A percentile compares a stretch with the other conserved stretches of the same genome.
Evolutionary conservation across 306 rosid genomes (phyloP).

Genomic region (Albizia julibrissin): DNA sequence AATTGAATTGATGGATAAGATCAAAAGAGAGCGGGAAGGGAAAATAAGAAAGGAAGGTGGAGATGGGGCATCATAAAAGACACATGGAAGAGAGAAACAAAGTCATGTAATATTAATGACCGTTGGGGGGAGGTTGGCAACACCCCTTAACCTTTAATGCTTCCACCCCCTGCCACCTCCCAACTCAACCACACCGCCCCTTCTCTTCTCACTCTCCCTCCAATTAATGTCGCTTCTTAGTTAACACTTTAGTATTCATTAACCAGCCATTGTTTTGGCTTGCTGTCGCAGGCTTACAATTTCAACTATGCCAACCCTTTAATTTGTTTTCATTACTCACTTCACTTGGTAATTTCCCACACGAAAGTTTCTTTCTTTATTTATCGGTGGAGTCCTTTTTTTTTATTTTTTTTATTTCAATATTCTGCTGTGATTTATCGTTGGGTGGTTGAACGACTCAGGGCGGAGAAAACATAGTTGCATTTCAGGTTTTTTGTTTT

Average conservation of each 20-base stretch:
- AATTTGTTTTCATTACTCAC: conserved; percentile 13
- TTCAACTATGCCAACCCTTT: conserved; percentile 27
- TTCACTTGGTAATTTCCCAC: conserved; percentile 46
- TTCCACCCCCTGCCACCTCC: conserved; percentile 27
- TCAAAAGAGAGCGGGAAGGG: neutral
- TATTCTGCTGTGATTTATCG: conserved; percentile 31
- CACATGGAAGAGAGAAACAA: conserved; percentile 34
- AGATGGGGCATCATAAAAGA: neutral
- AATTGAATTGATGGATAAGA: neutral
- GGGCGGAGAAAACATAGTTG: conserved; percentile 69
- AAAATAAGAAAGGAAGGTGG: neutral
- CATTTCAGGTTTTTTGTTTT: conserved; percentile 15
- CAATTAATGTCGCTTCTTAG: conserved; percentile 22
- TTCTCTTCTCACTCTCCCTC: conserved; percentile 2
- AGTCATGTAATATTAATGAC: conserved; percentile 59
- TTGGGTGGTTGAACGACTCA: conserved; percentile 73
- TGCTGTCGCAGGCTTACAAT: conserved; percentile 9
- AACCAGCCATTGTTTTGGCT: conserved; percentile 18
- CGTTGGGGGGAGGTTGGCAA: conserved; percentile 73
- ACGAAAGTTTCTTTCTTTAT: conserved; percentile 38
- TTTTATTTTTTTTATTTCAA: conserved; percentile 11
- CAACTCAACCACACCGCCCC: conserved; percentile 37
- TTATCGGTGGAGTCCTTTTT: neutral
- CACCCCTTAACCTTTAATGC: conserved; percentile 49
- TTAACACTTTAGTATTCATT: neutral